Evolutionary conservation across 805 yeast species (phyloP), one percentile per base, ranked within the genome.

Genomic region (Metschnikowia lachancei): DNA sequence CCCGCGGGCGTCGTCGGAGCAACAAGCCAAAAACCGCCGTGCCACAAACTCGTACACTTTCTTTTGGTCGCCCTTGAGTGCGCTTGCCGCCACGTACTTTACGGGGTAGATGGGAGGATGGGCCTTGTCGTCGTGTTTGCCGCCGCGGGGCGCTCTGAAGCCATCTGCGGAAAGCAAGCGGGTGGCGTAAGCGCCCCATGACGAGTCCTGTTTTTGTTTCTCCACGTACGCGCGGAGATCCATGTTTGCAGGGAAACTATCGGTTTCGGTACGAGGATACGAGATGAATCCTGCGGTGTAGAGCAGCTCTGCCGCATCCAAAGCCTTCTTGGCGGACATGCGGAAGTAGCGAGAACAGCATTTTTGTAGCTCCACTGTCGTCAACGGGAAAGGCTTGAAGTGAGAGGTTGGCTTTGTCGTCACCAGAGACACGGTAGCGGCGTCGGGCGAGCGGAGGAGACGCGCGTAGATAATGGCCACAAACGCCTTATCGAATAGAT

Each of bases 101-200:
- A 88, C 81, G 0, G 99, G 99, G 64, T 94, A 97, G 47, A 94
- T 94, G 0, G 99, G 97, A 4, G 99, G 98, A 76, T 94, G 99
- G 19, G 99, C 98, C 60, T 89, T 83, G 67, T 94, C 99, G 60
- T 90, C 87, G 60, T 87, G 83, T 11, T 71, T 75, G 4, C 99
- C 99, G 33, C 74, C 74, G 41, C 98, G 69, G 0, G 99, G 99
- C 3, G 59, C 58, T n/a, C 73, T 58, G 57, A 77, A 86, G 33
- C 74, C 75, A 29, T 74, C 75, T 18, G 39, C 54, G 2, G 64
- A 43, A 3, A 64, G 52, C 47, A 70, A 50, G 49, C 66, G 48
- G 20, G 20, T 41, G 0, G 96, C 92, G 60, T 86, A 90, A 0
- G 52, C 49, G 0, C 96, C 95, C 96, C 97, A 92, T 2, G 63